Percentiles rank a stretch among this genome's conserved stretches.
Evolutionary conservation across 305 asterid species (phyloP).

Genomic region (Lippia alba): DNA sequence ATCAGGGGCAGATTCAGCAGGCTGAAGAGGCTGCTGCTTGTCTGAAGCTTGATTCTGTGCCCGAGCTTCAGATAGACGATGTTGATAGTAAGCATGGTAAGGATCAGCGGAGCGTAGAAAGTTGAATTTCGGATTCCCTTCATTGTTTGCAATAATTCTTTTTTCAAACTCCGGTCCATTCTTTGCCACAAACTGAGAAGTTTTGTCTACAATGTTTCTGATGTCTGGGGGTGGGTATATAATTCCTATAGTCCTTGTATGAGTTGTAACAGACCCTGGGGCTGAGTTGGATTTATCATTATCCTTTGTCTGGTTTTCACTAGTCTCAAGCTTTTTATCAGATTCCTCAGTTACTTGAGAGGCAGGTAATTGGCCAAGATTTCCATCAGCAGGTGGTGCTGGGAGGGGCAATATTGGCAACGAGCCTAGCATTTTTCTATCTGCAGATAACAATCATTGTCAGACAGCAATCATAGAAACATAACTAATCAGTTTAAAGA

Average conservation of each 20-base stretch:
- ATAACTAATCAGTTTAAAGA: background rate
- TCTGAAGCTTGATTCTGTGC: conserved; percentile 65
- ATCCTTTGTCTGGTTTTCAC: conserved; percentile 42
- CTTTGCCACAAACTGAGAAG: conserved; percentile 87
- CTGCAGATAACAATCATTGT: conserved; percentile 34
- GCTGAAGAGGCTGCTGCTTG: conserved; percentile 40
- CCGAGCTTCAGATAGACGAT: conserved; percentile 77
- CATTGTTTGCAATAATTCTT: conserved; percentile 76
- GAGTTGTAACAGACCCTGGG: conserved; percentile 78
- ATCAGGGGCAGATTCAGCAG: conserved; percentile 53
- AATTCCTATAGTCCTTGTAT: conserved; percentile 81
- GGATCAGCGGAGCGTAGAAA: conserved; percentile 81
- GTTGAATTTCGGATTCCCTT: conserved; percentile 85
- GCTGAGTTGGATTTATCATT: conserved; percentile 39
- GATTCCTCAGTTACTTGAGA: conserved; percentile 62
- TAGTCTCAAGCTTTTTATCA: conserved; percentile 33
- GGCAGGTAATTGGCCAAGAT: conserved; percentile 64
- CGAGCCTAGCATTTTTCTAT: conserved; percentile 60
- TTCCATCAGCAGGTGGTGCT: conserved; percentile 79
- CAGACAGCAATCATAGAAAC: background rate
- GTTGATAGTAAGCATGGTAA: conserved; percentile 93
- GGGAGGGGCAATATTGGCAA: conserved; percentile 80
- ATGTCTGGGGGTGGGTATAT: conserved; percentile 94
- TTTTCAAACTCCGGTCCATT: conserved; percentile 92
- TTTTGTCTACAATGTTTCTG: conserved; percentile 84